Percentiles rank a stretch among this genome's conserved stretches.
Conservation (phyloP, 2,329 filamentous ascomycete species). For the Hymenoscyphus fraxineus region DNA sequence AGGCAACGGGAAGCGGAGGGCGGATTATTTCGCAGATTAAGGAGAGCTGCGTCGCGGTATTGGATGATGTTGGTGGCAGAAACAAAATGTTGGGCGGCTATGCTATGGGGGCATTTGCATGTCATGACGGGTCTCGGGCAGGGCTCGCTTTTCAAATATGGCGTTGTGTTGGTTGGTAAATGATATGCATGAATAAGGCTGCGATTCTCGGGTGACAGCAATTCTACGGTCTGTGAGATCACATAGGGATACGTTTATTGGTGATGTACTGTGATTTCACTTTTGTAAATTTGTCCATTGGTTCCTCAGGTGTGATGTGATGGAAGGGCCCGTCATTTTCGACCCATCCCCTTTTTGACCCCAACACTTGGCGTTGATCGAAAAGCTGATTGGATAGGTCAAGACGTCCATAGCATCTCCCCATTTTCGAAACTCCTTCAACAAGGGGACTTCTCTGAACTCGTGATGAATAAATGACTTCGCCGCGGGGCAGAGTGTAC, state of each 20-base stretch:
- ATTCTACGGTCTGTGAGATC: neutral
- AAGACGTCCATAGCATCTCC: neutral
- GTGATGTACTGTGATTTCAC: neutral
- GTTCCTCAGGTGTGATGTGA: neutral
- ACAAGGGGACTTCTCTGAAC: neutral
- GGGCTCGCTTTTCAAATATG: neutral
- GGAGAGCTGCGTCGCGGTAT: neutral
- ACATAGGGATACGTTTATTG: conserved; percentile 8
- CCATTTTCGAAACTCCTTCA: neutral
- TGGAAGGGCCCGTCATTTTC: conserved; percentile 4
- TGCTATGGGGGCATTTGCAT: conserved; percentile 2
- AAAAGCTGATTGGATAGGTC: conserved; percentile 8
- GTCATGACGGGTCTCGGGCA: neutral
- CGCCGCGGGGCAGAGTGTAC: neutral
- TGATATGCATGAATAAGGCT: conserved; percentile 7
- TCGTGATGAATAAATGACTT: neutral
- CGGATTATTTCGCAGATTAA: conserved; percentile 36
- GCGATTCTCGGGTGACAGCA: conserved; percentile 5
- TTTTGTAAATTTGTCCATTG: neutral
- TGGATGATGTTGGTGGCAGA: conserved; percentile 5
- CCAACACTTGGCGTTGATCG: conserved; percentile 12
- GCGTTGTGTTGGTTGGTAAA: conserved; percentile 11
- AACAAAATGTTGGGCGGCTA: conserved; percentile 11
- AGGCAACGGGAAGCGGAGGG: conserved; percentile 45
- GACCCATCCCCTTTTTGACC: conserved; percentile 1